A percentile compares a stretch with the other conserved stretches of the same genome.
phyloP scores from a whole-genome alignment of 2,329 filamentous ascomycete genomes.

The Calycina marina region DNA sequence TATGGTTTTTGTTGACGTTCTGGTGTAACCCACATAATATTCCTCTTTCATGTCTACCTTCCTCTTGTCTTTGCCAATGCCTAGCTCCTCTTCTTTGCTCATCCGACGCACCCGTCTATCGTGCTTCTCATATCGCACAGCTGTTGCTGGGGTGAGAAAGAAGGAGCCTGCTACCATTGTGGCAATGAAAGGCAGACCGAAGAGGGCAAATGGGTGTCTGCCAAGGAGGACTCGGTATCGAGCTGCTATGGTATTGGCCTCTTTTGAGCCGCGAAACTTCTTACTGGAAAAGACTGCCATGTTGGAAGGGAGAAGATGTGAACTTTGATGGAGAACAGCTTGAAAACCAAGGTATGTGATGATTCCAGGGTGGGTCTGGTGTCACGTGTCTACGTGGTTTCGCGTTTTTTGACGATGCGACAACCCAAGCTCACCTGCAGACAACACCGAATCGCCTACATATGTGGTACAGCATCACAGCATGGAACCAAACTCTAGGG shows the following conservation, averaged over 20 bases:
- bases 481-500: no score
- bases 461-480: no score
- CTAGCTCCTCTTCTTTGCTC: conserved; percentile 73
- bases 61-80: conserved; percentile 54
- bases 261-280: conserved; percentile 52
- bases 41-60: conserved; percentile 72
- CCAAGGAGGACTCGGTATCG: conserved; percentile 63
- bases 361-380: no score
- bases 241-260: conserved; percentile 54
- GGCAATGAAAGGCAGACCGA: conserved; percentile 82
- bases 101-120: conserved; percentile 81
- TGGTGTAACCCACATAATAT: conserved; percentile 56
- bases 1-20: no score
- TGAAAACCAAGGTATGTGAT: no score
- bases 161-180: conserved; percentile 89
- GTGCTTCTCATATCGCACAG: conserved; percentile 83
- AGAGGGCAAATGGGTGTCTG: conserved; percentile 77
- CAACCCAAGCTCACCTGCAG: no score
- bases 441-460: no score
- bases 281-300: conserved; percentile 56
- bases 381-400: no score
- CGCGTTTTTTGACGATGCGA: no score
- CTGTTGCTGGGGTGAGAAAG: conserved; percentile 84
- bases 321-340: no score
- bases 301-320: no score